Percentiles rank a stretch among this genome's conserved stretches.
Conservation (phyloP, 2,329 filamentous ascomycete species). For the Paecilomyces variotii region DNA sequence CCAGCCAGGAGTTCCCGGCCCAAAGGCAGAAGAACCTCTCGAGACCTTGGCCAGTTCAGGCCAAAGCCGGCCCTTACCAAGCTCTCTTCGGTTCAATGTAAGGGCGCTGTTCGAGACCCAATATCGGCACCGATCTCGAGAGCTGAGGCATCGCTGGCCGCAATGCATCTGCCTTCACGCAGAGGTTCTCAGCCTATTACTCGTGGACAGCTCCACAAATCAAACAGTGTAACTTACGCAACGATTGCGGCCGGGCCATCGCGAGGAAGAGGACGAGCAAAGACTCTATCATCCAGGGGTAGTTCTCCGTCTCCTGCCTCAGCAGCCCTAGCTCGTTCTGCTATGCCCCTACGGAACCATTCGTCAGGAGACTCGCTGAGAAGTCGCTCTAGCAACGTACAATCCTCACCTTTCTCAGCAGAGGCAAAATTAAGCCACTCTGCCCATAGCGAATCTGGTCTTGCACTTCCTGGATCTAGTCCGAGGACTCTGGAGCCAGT, state of each 20-base stretch:
- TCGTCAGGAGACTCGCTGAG: conserved; percentile 24
- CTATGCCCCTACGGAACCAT: conserved; percentile 16
- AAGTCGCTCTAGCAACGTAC: conserved; percentile 15
- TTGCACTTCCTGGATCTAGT: conserved; percentile 11
- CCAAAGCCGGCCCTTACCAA: conserved; percentile 14
- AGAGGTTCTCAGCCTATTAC: conserved; percentile 6
- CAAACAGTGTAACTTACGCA: conserved; percentile 27
- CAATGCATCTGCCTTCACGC: conserved; percentile 27
- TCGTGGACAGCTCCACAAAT: conserved; percentile 10
- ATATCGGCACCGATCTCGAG: conserved; percentile 22
- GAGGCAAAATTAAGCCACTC: conserved; percentile 19
- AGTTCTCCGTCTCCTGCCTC: conserved; percentile 6
- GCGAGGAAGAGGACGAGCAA: conserved; percentile 8
- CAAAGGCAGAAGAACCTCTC: conserved; percentile 5
- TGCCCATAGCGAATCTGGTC: conserved; percentile 24
- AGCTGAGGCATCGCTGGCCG: conserved; percentile 30
- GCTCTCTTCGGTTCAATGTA: conserved; percentile 19
- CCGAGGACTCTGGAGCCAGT: conserved; percentile 13
- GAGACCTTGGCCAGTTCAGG: conserved; percentile 17
- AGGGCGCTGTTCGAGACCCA: conserved; percentile 14
- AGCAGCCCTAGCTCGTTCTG: conserved; percentile 6
- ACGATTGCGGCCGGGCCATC: conserved; percentile 20
- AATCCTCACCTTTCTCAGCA: conserved; percentile 23
- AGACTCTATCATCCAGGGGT: conserved; percentile 10
- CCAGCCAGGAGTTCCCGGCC: background rate